Evolutionary conservation across 805 yeast species (phyloP).

Genomic region (Clavispora santaluciae): DNA sequence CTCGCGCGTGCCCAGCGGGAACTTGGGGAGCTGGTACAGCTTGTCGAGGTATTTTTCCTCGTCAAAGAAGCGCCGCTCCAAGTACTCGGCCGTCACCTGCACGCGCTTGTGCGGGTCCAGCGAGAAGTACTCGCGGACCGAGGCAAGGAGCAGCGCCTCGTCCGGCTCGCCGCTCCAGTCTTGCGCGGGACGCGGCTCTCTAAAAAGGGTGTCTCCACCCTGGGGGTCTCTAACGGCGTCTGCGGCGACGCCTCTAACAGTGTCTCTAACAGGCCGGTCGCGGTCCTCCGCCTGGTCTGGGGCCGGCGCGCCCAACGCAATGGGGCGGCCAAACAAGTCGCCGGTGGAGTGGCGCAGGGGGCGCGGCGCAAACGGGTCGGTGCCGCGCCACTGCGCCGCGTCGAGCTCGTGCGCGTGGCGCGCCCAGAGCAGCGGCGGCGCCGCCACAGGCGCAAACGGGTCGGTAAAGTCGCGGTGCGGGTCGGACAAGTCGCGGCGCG

Average conservation of each 20-base stretch:
- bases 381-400: background rate
- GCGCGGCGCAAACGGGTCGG: too few relatives aligned
- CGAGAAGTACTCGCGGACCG: conserved; percentile 32
- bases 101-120: conserved; percentile 37
- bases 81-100: conserved; percentile 26
- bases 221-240: background rate
- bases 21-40: conserved; percentile 31
- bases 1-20: conserved; percentile 24
- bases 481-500: too few relatives aligned
- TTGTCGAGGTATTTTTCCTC: conserved; percentile 28
- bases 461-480: background rate
- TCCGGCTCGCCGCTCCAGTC: background rate
- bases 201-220: background rate
- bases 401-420: conserved; percentile 1
- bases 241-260: too few relatives aligned
- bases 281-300: background rate
- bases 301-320: background rate
- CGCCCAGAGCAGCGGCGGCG: conserved; percentile 3
- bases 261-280: too few relatives aligned
- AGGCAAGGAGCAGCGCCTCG: background rate
- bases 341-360: background rate
- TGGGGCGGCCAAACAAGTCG: background rate
- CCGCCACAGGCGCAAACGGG: background rate
- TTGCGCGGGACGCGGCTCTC: background rate
- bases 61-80: conserved; percentile 25